Conservation (phyloP, 305 asterid species). For the Fraxinus sp. region DNA sequence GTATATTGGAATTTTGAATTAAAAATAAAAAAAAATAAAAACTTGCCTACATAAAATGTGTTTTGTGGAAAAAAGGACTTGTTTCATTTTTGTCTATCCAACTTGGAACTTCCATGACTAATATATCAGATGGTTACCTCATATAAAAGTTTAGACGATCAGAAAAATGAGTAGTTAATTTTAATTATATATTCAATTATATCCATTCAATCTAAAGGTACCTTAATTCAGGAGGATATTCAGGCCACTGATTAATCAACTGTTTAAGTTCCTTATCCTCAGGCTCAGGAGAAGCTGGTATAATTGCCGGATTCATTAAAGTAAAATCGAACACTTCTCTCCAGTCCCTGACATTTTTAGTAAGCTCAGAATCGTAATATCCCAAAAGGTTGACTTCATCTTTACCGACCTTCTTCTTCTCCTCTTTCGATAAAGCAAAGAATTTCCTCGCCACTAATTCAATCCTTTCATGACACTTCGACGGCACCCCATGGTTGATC, state of each 20-base stretch:
- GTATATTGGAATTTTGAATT: too few relatives aligned
- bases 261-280: conserved; percentile 26
- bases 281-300: conserved; percentile 38
- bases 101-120: too few relatives aligned
- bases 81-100: too few relatives aligned
- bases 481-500: conserved; percentile 43
- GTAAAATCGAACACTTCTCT: conserved; percentile 46
- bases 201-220: not conserved
- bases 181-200: too few relatives aligned
- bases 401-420: conserved; percentile 34
- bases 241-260: conserved; percentile 38
- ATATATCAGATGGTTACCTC: too few relatives aligned
- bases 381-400: conserved; percentile 37
- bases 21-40: too few relatives aligned
- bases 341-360: conserved; percentile 52
- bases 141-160: too few relatives aligned
- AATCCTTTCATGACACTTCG: conserved; percentile 25
- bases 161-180: too few relatives aligned
- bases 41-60: too few relatives aligned
- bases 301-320: conserved; percentile 9
- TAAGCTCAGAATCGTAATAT: conserved; percentile 43
- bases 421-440: conserved; percentile 35
- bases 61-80: too few relatives aligned
- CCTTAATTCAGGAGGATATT: conserved; percentile 40
- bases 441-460: conserved; percentile 35